Conservation (phyloP, 331 rosid genomes). For the Pyracantha coccinea region DNA sequence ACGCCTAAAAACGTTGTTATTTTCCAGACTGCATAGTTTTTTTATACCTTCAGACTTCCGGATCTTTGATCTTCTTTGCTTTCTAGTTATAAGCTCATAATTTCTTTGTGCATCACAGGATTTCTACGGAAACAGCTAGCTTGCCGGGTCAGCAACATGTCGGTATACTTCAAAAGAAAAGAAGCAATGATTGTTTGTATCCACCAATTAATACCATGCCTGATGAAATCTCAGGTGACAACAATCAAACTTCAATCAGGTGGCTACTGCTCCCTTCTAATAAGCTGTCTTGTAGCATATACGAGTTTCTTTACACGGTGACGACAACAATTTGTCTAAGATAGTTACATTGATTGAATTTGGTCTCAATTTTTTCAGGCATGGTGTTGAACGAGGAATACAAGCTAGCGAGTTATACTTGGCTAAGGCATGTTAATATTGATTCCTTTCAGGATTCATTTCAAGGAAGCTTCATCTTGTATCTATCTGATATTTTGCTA, state of each 20-base stretch:
- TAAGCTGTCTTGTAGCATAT: neutral
- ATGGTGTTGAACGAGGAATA: constrained; percentile 56
- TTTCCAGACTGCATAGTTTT: neutral
- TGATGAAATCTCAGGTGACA: constrained; percentile 44
- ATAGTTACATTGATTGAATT: neutral
- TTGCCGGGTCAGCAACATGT: constrained; percentile 53
- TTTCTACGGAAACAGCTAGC: constrained; percentile 62
- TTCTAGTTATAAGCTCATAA: neutral
- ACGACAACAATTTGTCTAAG: neutral
- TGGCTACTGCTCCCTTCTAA: constrained; percentile 19
- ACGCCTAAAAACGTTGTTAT: neutral
- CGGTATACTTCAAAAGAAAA: constrained; percentile 51
- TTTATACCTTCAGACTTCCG: neutral
- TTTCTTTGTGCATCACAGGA: constrained; percentile 37
- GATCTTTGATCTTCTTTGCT: neutral
- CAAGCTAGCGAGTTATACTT: constrained; percentile 62
- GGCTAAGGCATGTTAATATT: constrained; percentile 58
- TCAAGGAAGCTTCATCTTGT: constrained; percentile 19
- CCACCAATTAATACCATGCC: constrained; percentile 35
- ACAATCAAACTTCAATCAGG: constrained; percentile 53
- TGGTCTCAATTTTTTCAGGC: constrained; percentile 47
- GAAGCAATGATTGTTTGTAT: constrained; percentile 45
- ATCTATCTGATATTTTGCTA: constrained; percentile 11
- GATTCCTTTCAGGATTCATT: constrained; percentile 10
- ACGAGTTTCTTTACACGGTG: neutral